Conservation (phyloP, 148 eudicot genomes). For the Silene conica region DNA sequence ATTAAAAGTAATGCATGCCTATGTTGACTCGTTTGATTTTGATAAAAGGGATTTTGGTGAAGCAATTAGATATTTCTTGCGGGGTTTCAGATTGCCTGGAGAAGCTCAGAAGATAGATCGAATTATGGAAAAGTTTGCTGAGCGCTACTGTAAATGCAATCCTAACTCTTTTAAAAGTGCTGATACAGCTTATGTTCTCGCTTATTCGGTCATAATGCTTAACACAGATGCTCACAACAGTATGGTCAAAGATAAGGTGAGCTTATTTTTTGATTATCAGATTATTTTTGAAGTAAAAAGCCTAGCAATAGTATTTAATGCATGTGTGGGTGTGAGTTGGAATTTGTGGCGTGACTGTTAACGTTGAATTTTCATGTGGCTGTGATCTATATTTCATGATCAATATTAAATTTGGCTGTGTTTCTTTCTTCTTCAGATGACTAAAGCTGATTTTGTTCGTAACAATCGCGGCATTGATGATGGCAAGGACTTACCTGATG, state of each 20-base stretch:
- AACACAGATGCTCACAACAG: slow-evolving; percentile 97
- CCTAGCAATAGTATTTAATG: not conserved
- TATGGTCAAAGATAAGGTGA: slow-evolving; percentile 97
- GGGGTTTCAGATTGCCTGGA: slow-evolving; percentile 97
- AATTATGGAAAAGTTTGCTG: slow-evolving; percentile 98
- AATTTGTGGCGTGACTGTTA: not conserved
- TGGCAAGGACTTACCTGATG: slow-evolving; percentile 95
- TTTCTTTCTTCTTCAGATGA: slow-evolving; percentile 54
- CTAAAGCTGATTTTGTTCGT: slow-evolving; percentile 89
- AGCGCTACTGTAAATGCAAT: slow-evolving; percentile 97
- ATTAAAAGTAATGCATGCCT: slow-evolving; percentile 96
- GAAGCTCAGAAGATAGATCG: slow-evolving; percentile 99
- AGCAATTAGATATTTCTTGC: slow-evolving; percentile 87
- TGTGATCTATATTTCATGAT: not conserved
- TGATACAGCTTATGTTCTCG: slow-evolving; percentile 98
- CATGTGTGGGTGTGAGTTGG: slow-evolving; percentile 6
- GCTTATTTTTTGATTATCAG: slow-evolving; percentile 13
- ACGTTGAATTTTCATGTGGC: not conserved
- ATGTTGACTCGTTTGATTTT: slow-evolving; percentile 88
- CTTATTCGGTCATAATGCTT: slow-evolving; percentile 97
- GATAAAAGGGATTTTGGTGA: slow-evolving; percentile 90
- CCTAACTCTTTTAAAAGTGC: slow-evolving; percentile 90
- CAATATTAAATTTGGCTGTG: not conserved
- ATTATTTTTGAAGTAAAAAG: not conserved
- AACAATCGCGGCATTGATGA: slow-evolving; percentile 97